Percentiles rank a stretch among this genome's conserved stretches.
Evolutionary conservation across 1,284 basidiomycete genomes (phyloP).

Genomic region (Limonomyces culmigenus): DNA sequence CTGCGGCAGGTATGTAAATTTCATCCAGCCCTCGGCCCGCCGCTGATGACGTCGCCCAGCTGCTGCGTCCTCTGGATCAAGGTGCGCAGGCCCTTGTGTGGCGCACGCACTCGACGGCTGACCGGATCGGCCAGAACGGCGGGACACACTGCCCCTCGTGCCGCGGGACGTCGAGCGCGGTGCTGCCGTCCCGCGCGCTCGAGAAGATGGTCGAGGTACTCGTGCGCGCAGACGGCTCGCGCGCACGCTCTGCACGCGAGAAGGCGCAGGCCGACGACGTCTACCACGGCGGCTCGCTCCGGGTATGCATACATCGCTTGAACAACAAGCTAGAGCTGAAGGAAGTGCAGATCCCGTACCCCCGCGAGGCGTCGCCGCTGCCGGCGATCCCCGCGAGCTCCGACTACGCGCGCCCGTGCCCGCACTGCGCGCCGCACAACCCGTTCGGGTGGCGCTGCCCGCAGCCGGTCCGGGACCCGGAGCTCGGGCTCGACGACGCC

Average conservation of each 20-base stretch:
- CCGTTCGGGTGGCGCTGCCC: constrained; percentile 57
- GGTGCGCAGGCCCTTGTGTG: constrained; percentile 16
- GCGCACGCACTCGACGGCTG: constrained; percentile 4
- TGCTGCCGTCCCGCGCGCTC: constrained; percentile 49
- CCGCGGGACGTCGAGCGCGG: constrained; percentile 43
- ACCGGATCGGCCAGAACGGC: constrained; percentile 38
- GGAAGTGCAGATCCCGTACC: constrained; percentile 42
- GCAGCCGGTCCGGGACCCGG: constrained; percentile 53
- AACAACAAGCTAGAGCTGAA: not conserved
- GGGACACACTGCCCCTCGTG: constrained; percentile 68
- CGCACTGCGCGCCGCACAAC: constrained; percentile 50
- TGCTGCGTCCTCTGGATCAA: constrained; percentile 64
- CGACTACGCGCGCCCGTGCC: constrained; percentile 56
- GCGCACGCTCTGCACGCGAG: constrained; percentile 44
- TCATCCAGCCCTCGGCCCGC: not conserved
- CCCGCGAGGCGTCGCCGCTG: constrained; percentile 56
- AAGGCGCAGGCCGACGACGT: constrained; percentile 61
- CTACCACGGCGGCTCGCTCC: constrained; percentile 33
- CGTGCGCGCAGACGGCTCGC: constrained; percentile 44
- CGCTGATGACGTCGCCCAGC: constrained; percentile 18
- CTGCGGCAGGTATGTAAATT: constrained; percentile 53
- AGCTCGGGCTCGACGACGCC: constrained; percentile 40
- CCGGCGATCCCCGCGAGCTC: constrained; percentile 42
- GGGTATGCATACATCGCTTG: constrained; percentile 1
- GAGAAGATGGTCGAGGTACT: constrained; percentile 55